Conservation (phyloP, 2,329 filamentous ascomycete species). For the Nemania serpens region DNA sequence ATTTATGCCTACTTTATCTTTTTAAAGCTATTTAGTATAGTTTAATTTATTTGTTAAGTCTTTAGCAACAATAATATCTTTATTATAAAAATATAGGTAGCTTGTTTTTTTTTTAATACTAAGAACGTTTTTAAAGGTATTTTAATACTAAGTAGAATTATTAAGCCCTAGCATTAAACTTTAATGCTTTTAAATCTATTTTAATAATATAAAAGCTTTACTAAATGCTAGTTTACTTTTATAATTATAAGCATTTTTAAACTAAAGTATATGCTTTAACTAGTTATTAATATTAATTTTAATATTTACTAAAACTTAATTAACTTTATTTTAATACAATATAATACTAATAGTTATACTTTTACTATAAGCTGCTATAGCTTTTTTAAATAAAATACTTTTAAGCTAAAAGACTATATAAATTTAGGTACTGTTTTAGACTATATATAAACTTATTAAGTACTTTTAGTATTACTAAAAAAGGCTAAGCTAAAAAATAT, state of each 20-base stretch:
- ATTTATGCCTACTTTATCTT: not conserved
- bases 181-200: not conserved
- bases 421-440: not conserved
- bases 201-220: not conserved
- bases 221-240: not conserved
- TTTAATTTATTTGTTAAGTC: constrained; percentile 7
- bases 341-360: not conserved
- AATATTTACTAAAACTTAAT: not conserved
- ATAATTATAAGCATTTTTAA: not conserved
- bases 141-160: not conserved
- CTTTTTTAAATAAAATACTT: not conserved
- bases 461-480: not conserved
- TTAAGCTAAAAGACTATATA: not conserved
- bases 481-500: not conserved
- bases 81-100: not conserved
- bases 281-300: not conserved
- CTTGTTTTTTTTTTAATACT: not conserved
- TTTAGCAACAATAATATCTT: not conserved
- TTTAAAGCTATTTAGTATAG: not conserved
- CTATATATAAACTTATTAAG: not conserved
- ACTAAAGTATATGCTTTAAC: not conserved
- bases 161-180: not conserved
- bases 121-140: not conserved
- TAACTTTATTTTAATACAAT: constrained; percentile 2
- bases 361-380: not conserved